These are phyloP conservation scores for Ganoderma sinense DNA, from an alignment of 1,284 basidiomycete species.

Conservation along the genomic window DNA sequence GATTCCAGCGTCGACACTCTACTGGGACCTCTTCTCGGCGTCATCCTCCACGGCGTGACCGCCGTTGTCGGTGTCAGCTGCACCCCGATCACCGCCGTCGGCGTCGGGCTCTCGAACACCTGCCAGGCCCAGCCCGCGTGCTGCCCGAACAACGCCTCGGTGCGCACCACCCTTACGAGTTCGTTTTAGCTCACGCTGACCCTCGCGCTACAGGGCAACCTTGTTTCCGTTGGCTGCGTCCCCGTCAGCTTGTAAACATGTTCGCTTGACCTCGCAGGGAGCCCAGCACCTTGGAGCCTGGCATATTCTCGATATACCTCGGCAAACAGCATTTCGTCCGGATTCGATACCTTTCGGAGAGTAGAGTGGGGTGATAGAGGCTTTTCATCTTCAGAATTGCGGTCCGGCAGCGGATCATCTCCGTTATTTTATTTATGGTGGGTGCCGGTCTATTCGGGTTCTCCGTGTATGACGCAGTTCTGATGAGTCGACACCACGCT, in stretches of 20 bases:
- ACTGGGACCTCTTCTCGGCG: conserved; percentile 32
- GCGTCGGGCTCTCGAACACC: conserved; percentile 31
- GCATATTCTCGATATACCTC: neutral
- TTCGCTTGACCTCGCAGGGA: neutral
- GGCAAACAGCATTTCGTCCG: neutral
- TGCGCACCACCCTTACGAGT: conserved; percentile 2
- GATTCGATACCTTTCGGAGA: neutral
- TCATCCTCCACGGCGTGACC: conserved; percentile 27
- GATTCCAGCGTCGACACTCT: conserved; percentile 15
- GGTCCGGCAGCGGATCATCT: neutral
- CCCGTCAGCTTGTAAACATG: conserved; percentile 28
- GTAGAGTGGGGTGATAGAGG: neutral
- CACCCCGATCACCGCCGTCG: conserved; percentile 35
- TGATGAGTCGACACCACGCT: neutral
- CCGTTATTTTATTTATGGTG: neutral
- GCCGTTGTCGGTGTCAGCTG: conserved; percentile 31
- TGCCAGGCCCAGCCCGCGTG: conserved; percentile 30
- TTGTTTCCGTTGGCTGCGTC: conserved; percentile 34
- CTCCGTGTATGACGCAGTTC: neutral
- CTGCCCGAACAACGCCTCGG: conserved; percentile 26
- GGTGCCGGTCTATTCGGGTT: neutral
- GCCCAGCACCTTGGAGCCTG: neutral
- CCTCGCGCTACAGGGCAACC: conserved; percentile 22
- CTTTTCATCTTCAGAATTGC: neutral
- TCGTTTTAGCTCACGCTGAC: neutral